Percentiles rank a stretch among this genome's conserved stretches.
phyloP scores from a whole-genome alignment of 192 early-diverging fungal species.

The Coemansia sp. region DNA sequence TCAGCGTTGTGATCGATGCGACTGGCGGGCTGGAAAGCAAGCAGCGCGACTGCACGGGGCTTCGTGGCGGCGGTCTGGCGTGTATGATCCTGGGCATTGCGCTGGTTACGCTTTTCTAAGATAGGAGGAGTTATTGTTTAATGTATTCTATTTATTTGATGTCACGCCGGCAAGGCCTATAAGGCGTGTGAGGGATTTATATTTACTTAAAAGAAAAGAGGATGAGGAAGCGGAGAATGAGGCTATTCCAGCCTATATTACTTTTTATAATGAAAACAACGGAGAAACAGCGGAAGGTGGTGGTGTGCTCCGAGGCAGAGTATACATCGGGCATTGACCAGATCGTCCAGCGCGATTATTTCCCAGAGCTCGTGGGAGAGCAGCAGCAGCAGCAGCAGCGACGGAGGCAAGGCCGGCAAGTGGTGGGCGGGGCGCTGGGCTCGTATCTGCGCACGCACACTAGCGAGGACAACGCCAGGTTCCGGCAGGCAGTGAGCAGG shows the following conservation, averaged over 20 bases:
- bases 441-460: conserved; percentile 30
- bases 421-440: conserved; percentile 11
- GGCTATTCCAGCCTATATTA: no score
- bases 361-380: conserved; percentile 8
- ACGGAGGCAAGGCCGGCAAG: no score
- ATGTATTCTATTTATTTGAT: not conserved
- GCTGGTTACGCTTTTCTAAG: conserved; percentile 52
- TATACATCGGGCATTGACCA: conserved; percentile 16
- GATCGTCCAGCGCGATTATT: conserved; percentile 46
- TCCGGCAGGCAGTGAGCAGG: conserved; percentile 11
- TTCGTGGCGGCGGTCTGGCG: conserved; percentile 50
- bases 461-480: conserved; percentile 46
- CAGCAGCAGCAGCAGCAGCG: not conserved
- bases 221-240: no score
- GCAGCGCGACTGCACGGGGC: conserved; percentile 36
- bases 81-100: conserved; percentile 57
- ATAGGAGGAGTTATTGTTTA: not conserved
- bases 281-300: not conserved
- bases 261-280: no score
- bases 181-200: no score
- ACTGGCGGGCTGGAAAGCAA: conserved; percentile 37
- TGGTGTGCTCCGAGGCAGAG: conserved; percentile 30
- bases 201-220: no score
- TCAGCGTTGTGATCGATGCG: conserved; percentile 50
- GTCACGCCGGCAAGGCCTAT: conserved; percentile 1